phyloP scores from a whole-genome alignment of 2,329 filamentous ascomycete species.

The Alternaria triticina region DNA sequence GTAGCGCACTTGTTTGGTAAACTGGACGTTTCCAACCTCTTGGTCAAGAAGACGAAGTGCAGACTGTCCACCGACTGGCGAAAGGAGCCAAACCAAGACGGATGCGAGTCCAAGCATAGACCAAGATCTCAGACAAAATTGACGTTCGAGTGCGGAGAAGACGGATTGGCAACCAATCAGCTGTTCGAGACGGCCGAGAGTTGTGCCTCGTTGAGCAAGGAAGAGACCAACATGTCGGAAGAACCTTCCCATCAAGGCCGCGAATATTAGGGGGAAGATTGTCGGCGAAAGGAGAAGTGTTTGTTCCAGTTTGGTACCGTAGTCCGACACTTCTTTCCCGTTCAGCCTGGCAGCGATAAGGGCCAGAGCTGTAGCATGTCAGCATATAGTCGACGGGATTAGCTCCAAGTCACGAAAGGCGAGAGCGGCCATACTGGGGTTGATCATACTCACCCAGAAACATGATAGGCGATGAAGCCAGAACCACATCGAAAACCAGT shows the following conservation, averaged over 20 bases:
- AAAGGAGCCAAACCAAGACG: slow-evolving; percentile 35
- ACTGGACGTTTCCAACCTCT: slow-evolving; percentile 16
- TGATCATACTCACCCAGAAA: slow-evolving; percentile 28
- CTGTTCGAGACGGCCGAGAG: slow-evolving; percentile 35
- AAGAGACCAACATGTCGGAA: slow-evolving; percentile 35
- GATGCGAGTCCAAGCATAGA: slow-evolving; percentile 32
- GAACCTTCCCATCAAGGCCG: slow-evolving; percentile 38
- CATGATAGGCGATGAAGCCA: slow-evolving; percentile 34
- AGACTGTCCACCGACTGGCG: slow-evolving; percentile 39
- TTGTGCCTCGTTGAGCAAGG: slow-evolving; percentile 36
- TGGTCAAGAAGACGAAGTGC: slow-evolving; percentile 32
- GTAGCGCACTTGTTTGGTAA: slow-evolving; percentile 24
- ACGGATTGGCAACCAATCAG: slow-evolving; percentile 38
- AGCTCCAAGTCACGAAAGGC: too few relatives aligned
- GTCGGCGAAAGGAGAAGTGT: slow-evolving; percentile 31
- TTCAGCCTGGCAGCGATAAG: slow-evolving; percentile 29
- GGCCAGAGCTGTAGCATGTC: slow-evolving; percentile 29
- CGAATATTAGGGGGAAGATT: slow-evolving; percentile 39
- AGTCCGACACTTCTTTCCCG: slow-evolving; percentile 19
- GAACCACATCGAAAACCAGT: slow-evolving; percentile 29
- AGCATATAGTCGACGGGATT: too few relatives aligned
- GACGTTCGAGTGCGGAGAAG: slow-evolving; percentile 39
- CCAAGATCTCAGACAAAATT: slow-evolving; percentile 32
- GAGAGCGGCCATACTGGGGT: too few relatives aligned
- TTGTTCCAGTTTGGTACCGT: slow-evolving; percentile 13